Evolutionary conservation across 768 basidiomycete species (phyloP).

Genomic region (Gloeopeniophorella convolvens): DNA sequence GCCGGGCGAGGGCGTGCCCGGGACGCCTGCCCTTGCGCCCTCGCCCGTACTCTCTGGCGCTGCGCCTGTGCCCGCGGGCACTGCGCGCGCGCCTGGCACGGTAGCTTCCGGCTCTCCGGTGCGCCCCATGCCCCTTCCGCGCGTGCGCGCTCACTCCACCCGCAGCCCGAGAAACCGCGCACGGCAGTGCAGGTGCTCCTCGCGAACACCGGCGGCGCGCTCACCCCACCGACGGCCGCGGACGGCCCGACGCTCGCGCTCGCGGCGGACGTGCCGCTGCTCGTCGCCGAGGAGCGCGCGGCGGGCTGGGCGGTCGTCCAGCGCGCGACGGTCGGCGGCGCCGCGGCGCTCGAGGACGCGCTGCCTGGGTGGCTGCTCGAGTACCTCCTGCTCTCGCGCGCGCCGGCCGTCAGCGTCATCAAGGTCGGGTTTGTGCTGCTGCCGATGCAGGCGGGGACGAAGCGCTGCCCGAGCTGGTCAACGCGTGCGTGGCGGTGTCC

Average conservation of each 20-base stretch:
- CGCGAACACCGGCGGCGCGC: conserved; percentile 36
- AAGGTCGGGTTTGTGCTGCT: conserved; percentile 90
- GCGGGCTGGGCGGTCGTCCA: conserved; percentile 75
- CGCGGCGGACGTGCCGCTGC: conserved; percentile 53
- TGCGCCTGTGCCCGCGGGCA: background rate
- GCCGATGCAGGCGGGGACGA: conserved; percentile 60
- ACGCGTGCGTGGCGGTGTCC: conserved; percentile 59
- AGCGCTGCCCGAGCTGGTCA: conserved; percentile 73
- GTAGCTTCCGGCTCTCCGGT: background rate
- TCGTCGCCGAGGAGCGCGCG: conserved; percentile 77
- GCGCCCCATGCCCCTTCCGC: background rate
- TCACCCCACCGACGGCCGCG: conserved; percentile 58
- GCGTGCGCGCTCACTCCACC: conserved; percentile 16
- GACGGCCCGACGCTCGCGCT: conserved; percentile 68
- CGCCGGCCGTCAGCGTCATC: conserved; percentile 41
- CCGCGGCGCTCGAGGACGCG: conserved; percentile 57
- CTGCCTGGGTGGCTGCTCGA: conserved; percentile 90
- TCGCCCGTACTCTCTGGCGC: background rate
- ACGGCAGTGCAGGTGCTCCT: conserved; percentile 52
- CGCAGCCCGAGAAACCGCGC: conserved; percentile 30
- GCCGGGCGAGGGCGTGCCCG: conserved; percentile 25
- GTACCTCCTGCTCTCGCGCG: conserved; percentile 68
- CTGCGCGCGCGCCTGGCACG: background rate
- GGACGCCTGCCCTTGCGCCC: conserved; percentile 9
- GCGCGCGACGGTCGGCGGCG: conserved; percentile 56